Base-by-base conservation (phyloP, 257 asterid genomes). In the Scutellaria barbata region DNA sequence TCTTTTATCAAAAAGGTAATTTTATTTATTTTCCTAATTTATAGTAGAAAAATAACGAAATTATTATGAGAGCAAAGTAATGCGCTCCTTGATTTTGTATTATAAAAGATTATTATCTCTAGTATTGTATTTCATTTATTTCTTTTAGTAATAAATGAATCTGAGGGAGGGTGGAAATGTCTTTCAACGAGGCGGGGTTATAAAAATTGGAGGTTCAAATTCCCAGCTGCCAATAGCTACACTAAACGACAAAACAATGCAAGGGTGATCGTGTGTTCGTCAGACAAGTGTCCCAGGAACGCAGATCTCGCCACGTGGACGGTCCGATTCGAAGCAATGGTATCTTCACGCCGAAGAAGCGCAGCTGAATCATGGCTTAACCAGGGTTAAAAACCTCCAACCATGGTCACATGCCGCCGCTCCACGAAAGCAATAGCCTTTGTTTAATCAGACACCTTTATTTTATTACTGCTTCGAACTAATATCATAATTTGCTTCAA, bases 231-330 rank as follows among this genome's bases (percentile, higher is more conserved):
- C 75, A 63, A 80, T 58, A 39, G 11, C 41, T 47, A 57, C 78
- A 63, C 46, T 76, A 84, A 55, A 79, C 85, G 92, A 89, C 92
- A 82, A 81, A 55, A 13, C 48, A 50, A 35, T 25, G 70, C 69
- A 72, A 81, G 81, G 50, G 65, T 62, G 73, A 81, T 72, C 77
- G 76, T 74, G 79, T 74, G 76, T 82, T 84, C 74, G 72, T 67
- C 89, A 82, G 91, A 85, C 90, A 85, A 51, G 85, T 88, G 89
- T 81, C 88, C 65, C 80, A 52, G 45, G 45, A n/a, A 58, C 40
- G 68, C 76, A 76, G 71, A 77, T 72, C 7, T 1, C 39, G 78
- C 85, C 95, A 87, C 90, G 92, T 84, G 85, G 71, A 86, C 88
- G 86, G 81, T 2, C 39, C 33, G n/a, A 76, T 73, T 74, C 33